phyloP scores from a whole-genome alignment of 345 rosid species.

The Combretum micranthum region DNA sequence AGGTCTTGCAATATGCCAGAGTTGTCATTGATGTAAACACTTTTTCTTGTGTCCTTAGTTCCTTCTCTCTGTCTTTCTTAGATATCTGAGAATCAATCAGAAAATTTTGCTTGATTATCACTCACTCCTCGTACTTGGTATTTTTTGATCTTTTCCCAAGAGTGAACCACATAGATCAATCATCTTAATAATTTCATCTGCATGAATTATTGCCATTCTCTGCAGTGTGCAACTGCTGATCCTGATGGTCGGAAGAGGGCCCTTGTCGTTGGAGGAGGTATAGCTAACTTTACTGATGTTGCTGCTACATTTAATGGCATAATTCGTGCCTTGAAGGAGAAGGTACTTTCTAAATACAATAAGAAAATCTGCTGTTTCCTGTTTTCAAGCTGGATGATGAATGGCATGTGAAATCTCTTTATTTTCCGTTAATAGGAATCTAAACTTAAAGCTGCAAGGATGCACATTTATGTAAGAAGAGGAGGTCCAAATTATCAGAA shows the following conservation, averaged over 20 bases:
- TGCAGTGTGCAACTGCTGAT: slow-evolving; percentile 82
- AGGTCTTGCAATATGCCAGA: slow-evolving; percentile 95
- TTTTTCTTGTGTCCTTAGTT: not conserved
- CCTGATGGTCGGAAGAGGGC: slow-evolving; percentile 89
- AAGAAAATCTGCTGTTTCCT: too few relatives aligned
- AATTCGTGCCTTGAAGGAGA: slow-evolving; percentile 84
- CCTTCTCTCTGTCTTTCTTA: too few relatives aligned
- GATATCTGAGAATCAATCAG: not conserved
- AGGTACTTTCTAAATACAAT: slow-evolving; percentile 31
- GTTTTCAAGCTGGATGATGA: too few relatives aligned
- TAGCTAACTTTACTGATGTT: slow-evolving; percentile 93
- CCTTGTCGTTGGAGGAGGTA: slow-evolving; percentile 93
- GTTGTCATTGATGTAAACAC: slow-evolving; percentile 76
- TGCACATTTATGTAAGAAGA: slow-evolving; percentile 61
- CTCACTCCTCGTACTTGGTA: too few relatives aligned
- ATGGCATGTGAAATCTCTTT: too few relatives aligned
- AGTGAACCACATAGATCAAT: too few relatives aligned
- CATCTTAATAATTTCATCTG: too few relatives aligned
- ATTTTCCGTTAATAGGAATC: slow-evolving; percentile 35
- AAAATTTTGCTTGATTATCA: too few relatives aligned
- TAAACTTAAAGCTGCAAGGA: slow-evolving; percentile 67
- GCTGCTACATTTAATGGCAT: slow-evolving; percentile 97
- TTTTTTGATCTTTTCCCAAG: too few relatives aligned
- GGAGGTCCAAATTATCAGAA: slow-evolving; percentile 81
- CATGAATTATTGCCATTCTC: too few relatives aligned